Conservation (phyloP, 1,284 basidiomycete genomes). For the Ceratobasidium sp. region DNA sequence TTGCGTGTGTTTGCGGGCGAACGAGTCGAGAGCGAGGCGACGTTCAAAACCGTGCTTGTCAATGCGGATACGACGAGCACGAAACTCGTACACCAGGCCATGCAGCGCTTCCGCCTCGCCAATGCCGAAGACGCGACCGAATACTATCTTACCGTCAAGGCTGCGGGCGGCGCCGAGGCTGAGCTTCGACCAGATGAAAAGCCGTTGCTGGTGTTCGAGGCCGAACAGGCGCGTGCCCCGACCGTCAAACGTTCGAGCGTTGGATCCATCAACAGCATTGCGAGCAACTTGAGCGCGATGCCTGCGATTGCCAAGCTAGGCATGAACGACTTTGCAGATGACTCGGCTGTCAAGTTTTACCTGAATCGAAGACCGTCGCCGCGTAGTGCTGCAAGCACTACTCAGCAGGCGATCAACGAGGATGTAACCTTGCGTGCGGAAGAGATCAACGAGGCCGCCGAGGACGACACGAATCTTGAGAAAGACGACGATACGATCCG, state of each 20-base stretch:
- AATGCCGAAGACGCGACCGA: slow-evolving; percentile 66
- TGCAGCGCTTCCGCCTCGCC: slow-evolving; percentile 89
- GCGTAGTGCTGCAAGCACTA: not conserved
- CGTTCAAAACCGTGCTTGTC: slow-evolving; percentile 96
- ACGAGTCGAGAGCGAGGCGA: slow-evolving; percentile 86
- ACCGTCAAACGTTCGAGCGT: slow-evolving; percentile 92
- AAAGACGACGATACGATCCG: slow-evolving; percentile 31
- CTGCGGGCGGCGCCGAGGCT: slow-evolving; percentile 84
- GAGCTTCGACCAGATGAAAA: slow-evolving; percentile 73
- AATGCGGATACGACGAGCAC: slow-evolving; percentile 83
- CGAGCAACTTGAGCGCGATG: slow-evolving; percentile 89
- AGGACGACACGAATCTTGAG: slow-evolving; percentile 48
- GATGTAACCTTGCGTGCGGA: slow-evolving; percentile 51
- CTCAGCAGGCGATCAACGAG: slow-evolving; percentile 9
- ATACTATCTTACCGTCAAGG: slow-evolving; percentile 94
- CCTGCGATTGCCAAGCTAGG: slow-evolving; percentile 91
- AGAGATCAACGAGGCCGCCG: slow-evolving; percentile 50
- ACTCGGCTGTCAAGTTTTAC: slow-evolving; percentile 96
- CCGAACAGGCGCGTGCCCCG: slow-evolving; percentile 70
- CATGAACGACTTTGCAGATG: slow-evolving; percentile 97
- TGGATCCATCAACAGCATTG: slow-evolving; percentile 90
- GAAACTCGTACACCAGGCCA: slow-evolving; percentile 89
- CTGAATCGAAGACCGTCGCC: slow-evolving; percentile 62
- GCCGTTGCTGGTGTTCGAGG: slow-evolving; percentile 87
- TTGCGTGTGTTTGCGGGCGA: slow-evolving; percentile 94